Evolutionary conservation across 805 yeast genomes (phyloP).

Genomic region (Cyberlindnera galapagoensis): DNA sequence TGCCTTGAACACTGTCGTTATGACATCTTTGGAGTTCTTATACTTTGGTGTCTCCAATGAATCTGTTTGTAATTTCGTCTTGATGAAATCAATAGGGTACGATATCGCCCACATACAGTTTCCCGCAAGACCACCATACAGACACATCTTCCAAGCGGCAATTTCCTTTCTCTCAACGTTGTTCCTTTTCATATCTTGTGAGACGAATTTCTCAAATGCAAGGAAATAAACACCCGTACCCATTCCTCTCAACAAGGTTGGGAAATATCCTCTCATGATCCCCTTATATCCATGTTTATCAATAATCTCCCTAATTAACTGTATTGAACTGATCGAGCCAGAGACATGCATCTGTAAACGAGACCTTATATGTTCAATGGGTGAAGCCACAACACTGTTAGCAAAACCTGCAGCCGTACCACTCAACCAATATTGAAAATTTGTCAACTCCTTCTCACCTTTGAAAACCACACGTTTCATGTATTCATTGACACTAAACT

Average conservation of each 20-base stretch:
- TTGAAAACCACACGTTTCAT: slow-evolving; percentile 74
- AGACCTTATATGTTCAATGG: slow-evolving; percentile 93
- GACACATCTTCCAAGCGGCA: slow-evolving; percentile 83
- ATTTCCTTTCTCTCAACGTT: slow-evolving; percentile 57
- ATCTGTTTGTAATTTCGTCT: slow-evolving; percentile 83
- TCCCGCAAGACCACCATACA: slow-evolving; percentile 88
- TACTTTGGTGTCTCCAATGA: slow-evolving; percentile 53
- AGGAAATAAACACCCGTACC: slow-evolving; percentile 88
- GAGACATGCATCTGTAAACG: slow-evolving; percentile 82
- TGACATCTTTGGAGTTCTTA: slow-evolving; percentile 51
- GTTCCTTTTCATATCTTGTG: slow-evolving; percentile 46
- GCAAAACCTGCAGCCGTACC: slow-evolving; percentile 92
- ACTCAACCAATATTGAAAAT: slow-evolving; percentile 67
- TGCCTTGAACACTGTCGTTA: slow-evolving; percentile 44
- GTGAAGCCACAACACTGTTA: slow-evolving; percentile 82
- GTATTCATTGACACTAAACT: slow-evolving; percentile 88
- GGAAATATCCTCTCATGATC: slow-evolving; percentile 72
- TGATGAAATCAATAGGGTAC: slow-evolving; percentile 91
- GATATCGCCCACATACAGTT: slow-evolving; percentile 76
- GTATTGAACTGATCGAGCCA: slow-evolving; percentile 62
- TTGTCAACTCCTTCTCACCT: slow-evolving; percentile 33
- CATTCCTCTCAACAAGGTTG: slow-evolving; percentile 78
- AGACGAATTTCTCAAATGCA: slow-evolving; percentile 83
- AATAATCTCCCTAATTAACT: slow-evolving; percentile 54
- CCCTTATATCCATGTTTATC: slow-evolving; percentile 49